Percentiles rank a stretch among this genome's conserved stretches.
Evolutionary conservation across 345 rosid genomes (phyloP).

Genomic region (Fremontodendron californicum): DNA sequence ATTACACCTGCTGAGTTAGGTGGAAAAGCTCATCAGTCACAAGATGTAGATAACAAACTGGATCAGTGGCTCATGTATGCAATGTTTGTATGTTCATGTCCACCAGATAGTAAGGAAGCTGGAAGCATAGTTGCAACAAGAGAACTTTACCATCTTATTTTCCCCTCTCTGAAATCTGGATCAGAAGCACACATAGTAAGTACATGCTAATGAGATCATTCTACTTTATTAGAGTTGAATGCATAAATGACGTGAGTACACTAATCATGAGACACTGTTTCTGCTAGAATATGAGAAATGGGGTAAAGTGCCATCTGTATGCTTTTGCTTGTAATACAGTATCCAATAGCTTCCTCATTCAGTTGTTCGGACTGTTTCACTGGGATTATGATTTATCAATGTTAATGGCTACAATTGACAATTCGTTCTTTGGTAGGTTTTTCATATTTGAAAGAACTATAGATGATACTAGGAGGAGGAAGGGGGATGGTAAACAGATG

Average conservation of each 20-base stretch:
- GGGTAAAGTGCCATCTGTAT: neutral
- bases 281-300: neutral
- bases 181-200: constrained; percentile 84
- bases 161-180: constrained; percentile 82
- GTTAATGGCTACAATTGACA: neutral
- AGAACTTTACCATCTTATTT: constrained; percentile 84
- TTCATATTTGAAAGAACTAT: neutral
- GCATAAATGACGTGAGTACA: neutral
- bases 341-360: neutral
- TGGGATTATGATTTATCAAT: neutral
- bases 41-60: constrained; percentile 85
- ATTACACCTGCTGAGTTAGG: constrained; percentile 91
- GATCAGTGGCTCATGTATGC: constrained; percentile 99
- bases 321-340: neutral
- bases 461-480: neutral
- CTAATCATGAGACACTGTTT: neutral
- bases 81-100: constrained; percentile 94
- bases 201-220: constrained; percentile 9
- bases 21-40: constrained; percentile 85
- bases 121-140: constrained; percentile 76
- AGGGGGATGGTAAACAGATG: neutral
- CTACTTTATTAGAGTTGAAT: neutral
- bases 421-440: neutral
- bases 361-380: neutral
- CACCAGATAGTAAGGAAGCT: constrained; percentile 74